phyloP scores from a whole-genome alignment of 1,139 yeast genomes.

The Nadsonia starkeyi-henricii region DNA sequence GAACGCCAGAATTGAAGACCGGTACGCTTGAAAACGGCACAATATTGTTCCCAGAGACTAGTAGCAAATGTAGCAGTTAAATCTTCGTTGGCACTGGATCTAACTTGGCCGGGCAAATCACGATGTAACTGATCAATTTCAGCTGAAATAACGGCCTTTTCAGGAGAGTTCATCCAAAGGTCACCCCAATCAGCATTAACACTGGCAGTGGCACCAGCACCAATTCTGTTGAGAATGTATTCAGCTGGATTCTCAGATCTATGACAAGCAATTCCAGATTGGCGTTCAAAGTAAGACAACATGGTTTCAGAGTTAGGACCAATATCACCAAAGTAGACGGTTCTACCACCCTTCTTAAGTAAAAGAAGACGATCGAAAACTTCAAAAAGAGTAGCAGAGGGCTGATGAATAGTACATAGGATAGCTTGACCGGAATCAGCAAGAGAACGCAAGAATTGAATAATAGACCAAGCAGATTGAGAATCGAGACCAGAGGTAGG shows the following conservation, averaged over 20 bases:
- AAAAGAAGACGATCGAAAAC: conserved; percentile 38
- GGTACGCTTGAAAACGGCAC: conserved; percentile 25
- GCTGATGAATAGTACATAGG: conserved; percentile 45
- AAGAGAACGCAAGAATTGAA: conserved; percentile 35
- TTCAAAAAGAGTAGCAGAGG: conserved; percentile 41
- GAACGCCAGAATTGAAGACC: conserved; percentile 31
- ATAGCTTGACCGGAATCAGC: conserved; percentile 45
- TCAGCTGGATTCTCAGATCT: conserved; percentile 50
- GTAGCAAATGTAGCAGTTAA: conserved; percentile 20
- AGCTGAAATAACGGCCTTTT: conserved; percentile 24
- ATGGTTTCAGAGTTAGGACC: conserved; percentile 39
- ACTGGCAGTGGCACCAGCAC: conserved; percentile 54
- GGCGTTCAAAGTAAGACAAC: conserved; percentile 41
- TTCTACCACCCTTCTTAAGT: conserved; percentile 42
- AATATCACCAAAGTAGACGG: conserved; percentile 56
- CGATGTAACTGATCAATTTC: conserved; percentile 26
- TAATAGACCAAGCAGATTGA: conserved; percentile 45
- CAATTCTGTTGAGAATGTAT: conserved; percentile 48
- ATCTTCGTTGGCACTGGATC: conserved; percentile 9
- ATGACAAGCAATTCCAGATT: conserved; percentile 36
- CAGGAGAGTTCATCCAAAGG: conserved; percentile 29
- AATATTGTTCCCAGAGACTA: conserved; percentile 24
- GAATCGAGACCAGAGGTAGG: conserved; percentile 49
- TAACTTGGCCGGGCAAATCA: conserved; percentile 17
- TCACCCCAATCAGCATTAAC: conserved; percentile 31